Evolutionary conservation across 306 rosid genomes (phyloP), one percentile per base, ranked within the genome.

Genomic region (Dryas octopetala): DNA sequence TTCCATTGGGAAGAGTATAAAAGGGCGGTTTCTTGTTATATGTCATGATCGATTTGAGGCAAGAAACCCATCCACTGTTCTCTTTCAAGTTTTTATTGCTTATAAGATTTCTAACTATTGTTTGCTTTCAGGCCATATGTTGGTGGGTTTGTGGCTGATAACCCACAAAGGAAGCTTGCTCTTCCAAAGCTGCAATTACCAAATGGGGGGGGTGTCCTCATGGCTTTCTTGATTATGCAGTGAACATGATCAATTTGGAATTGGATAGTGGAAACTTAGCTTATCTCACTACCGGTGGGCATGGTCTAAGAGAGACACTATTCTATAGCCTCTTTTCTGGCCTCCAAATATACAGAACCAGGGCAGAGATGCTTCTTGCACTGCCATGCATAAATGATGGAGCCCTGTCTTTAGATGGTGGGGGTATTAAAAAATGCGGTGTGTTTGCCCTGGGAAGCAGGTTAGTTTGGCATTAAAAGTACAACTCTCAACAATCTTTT

Each of bases 331-430:
- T 93, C 63, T 83, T 93, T 71, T 87, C 96, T 82, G 78, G 83
- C 63, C 80, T 95, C 17, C 95, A 93, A 85, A 71, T 93, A 53
- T 93, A 89, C 76, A 85, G 69, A 81, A 90, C 92, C 76, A 83
- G 97, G 74, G 63, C 61, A 0, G 93, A 91, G 55, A 95, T 95
- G 97, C 83, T 89, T 53, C 77, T 17, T 73, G 93, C 97, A 84
- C 89, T 89, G 71, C 88, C 93, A 47, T 95, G 89, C 84, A 90
- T 95, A 68, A 75, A 38, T 64, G 89, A 89, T 57, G 99, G 97
- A 79, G 97, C 97, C 26, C 26, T 92, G 76, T 95, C 99, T 74
- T 85, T 95, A 77, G 97, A 95, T 78, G 99, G 97, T 55, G 97
- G 99, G 54, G 85, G 92, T 87, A 86, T 95, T 49, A 89, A 73